phyloP scores from a whole-genome alignment of 2,329 filamentous ascomycete genomes.

The Trichoderma hamatum region DNA sequence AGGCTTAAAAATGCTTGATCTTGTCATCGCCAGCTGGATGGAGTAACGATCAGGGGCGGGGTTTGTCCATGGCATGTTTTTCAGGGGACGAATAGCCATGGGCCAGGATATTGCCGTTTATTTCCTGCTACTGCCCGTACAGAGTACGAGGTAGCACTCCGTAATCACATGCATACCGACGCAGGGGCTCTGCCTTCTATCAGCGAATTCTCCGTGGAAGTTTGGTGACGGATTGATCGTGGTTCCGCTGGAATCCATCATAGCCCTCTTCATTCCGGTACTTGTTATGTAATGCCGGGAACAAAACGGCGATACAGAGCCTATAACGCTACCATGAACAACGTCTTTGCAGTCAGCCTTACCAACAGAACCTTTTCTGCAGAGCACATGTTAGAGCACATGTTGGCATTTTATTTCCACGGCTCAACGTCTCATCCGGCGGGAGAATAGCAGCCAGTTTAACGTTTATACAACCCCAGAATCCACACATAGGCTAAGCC shows the following conservation, averaged over 20 bases:
- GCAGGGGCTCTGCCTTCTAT: not conserved
- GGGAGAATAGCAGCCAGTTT: not conserved
- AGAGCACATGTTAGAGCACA: not conserved
- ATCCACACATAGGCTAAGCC: not conserved
- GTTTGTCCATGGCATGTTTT: not conserved
- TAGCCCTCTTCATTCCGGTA: not conserved
- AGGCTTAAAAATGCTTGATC: not conserved
- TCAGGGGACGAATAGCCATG: not conserved
- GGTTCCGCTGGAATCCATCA: not conserved
- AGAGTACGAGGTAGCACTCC: not conserved
- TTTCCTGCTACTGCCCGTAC: conserved; percentile 7
- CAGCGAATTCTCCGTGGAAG: not conserved
- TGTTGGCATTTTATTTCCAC: not conserved
- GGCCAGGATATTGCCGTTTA: not conserved
- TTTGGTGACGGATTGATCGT: not conserved
- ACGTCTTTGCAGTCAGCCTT: not conserved
- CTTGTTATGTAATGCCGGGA: too few relatives aligned
- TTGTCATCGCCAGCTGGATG: not conserved
- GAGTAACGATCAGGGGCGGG: not conserved
- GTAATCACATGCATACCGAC: not conserved
- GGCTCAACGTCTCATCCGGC: not conserved
- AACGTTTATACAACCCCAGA: not conserved
- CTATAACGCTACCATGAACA: too few relatives aligned
- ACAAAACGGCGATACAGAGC: not conserved
- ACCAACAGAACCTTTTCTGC: not conserved